Evolutionary conservation across 2,329 filamentous ascomycete species (phyloP).

Genomic region (Aspergillus chevalieri): DNA sequence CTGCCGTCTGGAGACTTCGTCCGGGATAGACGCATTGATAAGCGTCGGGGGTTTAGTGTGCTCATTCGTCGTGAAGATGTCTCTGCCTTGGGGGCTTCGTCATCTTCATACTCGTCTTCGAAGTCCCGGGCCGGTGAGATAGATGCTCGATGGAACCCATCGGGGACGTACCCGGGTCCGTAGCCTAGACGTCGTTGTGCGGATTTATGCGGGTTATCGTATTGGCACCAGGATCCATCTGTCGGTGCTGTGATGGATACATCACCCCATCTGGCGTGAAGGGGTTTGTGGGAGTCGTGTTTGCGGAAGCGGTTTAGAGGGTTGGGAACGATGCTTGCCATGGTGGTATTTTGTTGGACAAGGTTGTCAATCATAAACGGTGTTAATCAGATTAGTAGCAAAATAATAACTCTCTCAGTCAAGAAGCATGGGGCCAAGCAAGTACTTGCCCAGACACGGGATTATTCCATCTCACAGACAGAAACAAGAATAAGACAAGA

Average conservation of each 20-base stretch:
- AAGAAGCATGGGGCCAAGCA: no score
- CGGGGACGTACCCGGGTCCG: conserved; percentile 25
- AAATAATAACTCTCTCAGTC: no score
- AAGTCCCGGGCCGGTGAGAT: conserved; percentile 3
- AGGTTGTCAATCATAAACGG: neutral
- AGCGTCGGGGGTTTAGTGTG: conserved; percentile 19
- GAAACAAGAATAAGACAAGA: no score
- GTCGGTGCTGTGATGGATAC: conserved; percentile 32
- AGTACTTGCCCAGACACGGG: no score
- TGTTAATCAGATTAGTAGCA: neutral
- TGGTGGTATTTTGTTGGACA: neutral
- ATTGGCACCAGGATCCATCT: conserved; percentile 34
- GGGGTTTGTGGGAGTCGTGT: conserved; percentile 17
- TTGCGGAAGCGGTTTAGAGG: conserved; percentile 28
- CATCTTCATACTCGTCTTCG: conserved; percentile 9
- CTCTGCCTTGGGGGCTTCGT: conserved; percentile 1
- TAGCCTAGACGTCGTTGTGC: conserved; percentile 14
- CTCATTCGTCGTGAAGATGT: conserved; percentile 17
- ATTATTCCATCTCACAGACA: no score
- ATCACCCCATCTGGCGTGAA: conserved; percentile 37
- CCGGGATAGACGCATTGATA: conserved; percentile 23
- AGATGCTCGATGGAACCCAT: conserved; percentile 4
- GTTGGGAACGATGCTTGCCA: neutral
- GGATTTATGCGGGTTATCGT: conserved; percentile 21
- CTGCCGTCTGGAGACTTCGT: conserved; percentile 6